These are phyloP conservation scores for Apiotrichum sp. DNA, from an alignment of 1,284 basidiomycete species.

Conservation along the genomic window DNA sequence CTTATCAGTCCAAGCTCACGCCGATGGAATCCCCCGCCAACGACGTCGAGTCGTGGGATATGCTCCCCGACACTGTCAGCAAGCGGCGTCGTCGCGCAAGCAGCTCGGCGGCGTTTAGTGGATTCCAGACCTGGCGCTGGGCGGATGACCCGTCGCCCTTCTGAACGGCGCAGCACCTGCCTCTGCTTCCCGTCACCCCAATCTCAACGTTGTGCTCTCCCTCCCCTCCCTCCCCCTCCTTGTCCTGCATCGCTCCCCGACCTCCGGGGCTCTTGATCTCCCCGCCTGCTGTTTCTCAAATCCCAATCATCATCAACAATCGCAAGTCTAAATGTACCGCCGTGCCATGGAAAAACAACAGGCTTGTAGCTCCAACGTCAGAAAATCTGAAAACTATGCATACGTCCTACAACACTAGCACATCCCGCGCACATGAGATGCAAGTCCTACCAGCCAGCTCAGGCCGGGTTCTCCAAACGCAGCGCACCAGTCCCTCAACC, in stretches of 20 bases:
- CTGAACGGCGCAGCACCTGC: background rate
- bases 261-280: too few species aligned
- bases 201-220: too few species aligned
- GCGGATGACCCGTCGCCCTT: constrained; percentile 9
- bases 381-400: background rate
- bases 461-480: constrained; percentile 50
- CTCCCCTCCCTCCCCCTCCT: too few species aligned
- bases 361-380: background rate
- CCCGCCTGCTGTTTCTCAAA: too few species aligned
- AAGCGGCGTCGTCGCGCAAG: constrained; percentile 20
- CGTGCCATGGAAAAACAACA: background rate
- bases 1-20: constrained; percentile 14
- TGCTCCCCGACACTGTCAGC: constrained; percentile 21
- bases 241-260: too few species aligned
- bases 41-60: constrained; percentile 10
- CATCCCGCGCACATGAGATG: too few species aligned
- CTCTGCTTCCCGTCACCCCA: too few species aligned
- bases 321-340: too few species aligned
- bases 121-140: constrained; percentile 32
- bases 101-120: constrained; percentile 10
- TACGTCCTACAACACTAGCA: background rate
- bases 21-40: constrained; percentile 2
- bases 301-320: background rate
- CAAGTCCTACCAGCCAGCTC: constrained; percentile 17
- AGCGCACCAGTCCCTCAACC: constrained; percentile 31